Conservation (phyloP, 2,329 filamentous ascomycete genomes). For the Polychaeton citri region DNA sequence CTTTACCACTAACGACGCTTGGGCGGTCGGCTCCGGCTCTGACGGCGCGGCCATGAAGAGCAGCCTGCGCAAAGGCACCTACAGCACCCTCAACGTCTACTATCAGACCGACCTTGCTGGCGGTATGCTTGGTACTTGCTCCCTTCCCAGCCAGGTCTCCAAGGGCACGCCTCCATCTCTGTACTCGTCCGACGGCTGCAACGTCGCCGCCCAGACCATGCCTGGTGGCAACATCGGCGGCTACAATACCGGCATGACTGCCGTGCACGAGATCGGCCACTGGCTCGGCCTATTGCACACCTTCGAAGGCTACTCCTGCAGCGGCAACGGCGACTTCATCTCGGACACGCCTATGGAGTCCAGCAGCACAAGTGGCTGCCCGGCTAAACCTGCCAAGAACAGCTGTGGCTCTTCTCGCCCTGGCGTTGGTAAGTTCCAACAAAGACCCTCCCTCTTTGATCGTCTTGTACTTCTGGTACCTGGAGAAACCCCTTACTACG, state of each 20-base stretch:
- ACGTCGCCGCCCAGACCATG: conserved; percentile 44
- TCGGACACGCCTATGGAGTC: conserved; percentile 29
- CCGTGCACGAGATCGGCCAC: conserved; percentile 36
- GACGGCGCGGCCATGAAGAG: conserved; percentile 40
- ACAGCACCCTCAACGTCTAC: conserved; percentile 44
- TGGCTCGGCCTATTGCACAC: conserved; percentile 35
- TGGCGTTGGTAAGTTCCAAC: conserved; percentile 37
- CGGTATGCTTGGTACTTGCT: conserved; percentile 41
- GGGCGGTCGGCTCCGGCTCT: conserved; percentile 35
- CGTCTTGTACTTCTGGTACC: too few relatives aligned
- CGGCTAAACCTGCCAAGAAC: conserved; percentile 32
- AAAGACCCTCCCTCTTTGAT: too few relatives aligned
- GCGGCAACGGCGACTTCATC: conserved; percentile 31
- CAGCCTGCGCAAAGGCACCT: conserved; percentile 39
- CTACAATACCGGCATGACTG: conserved; percentile 36
- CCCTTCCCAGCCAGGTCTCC: conserved; percentile 28
- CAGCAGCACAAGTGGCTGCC: conserved; percentile 42
- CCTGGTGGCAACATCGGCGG: conserved; percentile 35
- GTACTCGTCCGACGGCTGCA: conserved; percentile 44
- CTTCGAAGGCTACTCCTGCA: conserved; percentile 33
- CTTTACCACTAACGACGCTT: conserved; percentile 40
- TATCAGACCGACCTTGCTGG: conserved; percentile 41
- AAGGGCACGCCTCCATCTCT: conserved; percentile 16
- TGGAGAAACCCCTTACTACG: too few relatives aligned
- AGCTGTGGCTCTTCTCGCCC: conserved; percentile 35